Base-by-base conservation (phyloP, 805 yeast species). In the Jamesozyma rosinii region DNA sequence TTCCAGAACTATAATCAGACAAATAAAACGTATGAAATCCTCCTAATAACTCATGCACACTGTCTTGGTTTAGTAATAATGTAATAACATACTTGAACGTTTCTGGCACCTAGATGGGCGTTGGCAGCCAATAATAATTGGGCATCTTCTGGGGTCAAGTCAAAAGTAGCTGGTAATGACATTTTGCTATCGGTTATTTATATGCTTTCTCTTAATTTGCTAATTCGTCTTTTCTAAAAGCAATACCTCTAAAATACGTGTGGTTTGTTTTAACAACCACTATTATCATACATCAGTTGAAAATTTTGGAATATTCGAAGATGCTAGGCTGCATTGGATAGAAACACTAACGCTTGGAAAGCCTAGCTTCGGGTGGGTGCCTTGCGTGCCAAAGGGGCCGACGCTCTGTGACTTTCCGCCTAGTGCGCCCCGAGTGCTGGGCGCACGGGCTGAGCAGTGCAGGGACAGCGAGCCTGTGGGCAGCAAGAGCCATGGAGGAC, bases 111-210 rank as follows among this genome's bases (percentile, higher is more conserved):
- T 72, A 92, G 83, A 81, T 92, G 98, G 67, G 82, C 86, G 87
- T 90, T 90, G 72, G 98, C 98, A 72, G 98, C 97, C 77, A 92
- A 83, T 75, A 92, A 81, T 72, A 90, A 85, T 81, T 92, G 92
- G 77, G 95, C 95, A 76, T 89, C 97, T 77, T 87, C 96, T 74
- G 88, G 87, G 72, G 96, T 87, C 74, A 85, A 82, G 72, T 81
- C 86, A 75, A 83, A 81, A 67, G 86, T 76, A 75, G 84, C 86
- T 71, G 90, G 89, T 73, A 80, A 76, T 67, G 88, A 81, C 88
- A 82, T 82, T 61, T 67, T 64, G 58, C 49, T 51, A 49, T 49
- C 49, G 37, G 42, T 52, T 51, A 49, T 48, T 49, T 52, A 51
- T 58, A 56, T 55, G 53, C 50, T 50, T 49, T 52, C 53, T 52